Conservation (phyloP, 75 land plant species). For the Adiantum capillusveneris region DNA sequence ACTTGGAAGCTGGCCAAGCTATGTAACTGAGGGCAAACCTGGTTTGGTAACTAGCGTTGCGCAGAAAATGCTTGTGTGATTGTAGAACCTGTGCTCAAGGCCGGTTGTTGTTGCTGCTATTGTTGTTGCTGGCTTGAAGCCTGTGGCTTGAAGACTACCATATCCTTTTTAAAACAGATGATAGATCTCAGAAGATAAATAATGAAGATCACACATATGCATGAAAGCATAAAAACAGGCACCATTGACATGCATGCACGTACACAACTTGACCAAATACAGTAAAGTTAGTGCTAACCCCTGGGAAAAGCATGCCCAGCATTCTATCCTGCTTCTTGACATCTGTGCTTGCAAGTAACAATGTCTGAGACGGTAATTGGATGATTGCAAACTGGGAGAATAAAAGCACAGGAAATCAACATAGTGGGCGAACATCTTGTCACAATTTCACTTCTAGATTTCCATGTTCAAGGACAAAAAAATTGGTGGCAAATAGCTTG, state of each 20-base stretch:
- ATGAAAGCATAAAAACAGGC: too few species aligned
- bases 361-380: conserved; percentile 76
- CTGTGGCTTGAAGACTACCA: conserved; percentile 96
- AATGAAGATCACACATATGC: too few species aligned
- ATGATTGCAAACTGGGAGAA: conserved; percentile 97
- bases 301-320: conserved; percentile 92
- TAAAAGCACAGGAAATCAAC: too few species aligned
- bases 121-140: conserved; percentile 30
- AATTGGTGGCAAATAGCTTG: too few species aligned
- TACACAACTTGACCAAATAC: too few species aligned
- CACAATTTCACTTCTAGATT: too few species aligned
- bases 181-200: too few species aligned
- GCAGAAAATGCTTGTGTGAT: conserved; percentile 45
- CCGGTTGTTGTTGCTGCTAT: conserved; percentile 36
- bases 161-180: too few species aligned
- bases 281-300: too few species aligned
- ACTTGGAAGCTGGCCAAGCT: conserved; percentile 37
- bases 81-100: conserved; percentile 33
- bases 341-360: conserved; percentile 76
- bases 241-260: too few species aligned
- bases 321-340: conserved; percentile 55
- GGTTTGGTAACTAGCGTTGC: conserved; percentile 43
- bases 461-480: too few species aligned
- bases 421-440: too few species aligned
- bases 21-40: conserved; percentile 45